These are phyloP conservation scores for Prunus davidiana DNA, from an alignment of 306 rosid genomes.

Conservation along the genomic window DNA sequence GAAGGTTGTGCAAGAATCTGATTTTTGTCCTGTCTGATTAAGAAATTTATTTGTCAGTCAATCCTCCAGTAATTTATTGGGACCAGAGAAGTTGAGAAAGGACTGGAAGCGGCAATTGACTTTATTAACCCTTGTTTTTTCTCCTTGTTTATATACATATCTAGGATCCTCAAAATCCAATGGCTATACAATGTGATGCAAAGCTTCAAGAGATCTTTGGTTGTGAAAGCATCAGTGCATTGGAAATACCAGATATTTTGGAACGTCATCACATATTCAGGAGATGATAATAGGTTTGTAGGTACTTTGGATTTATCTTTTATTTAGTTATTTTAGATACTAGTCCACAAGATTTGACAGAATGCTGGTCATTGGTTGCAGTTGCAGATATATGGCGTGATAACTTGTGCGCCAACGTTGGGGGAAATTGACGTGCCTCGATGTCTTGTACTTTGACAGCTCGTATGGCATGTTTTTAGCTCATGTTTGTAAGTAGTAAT, in stretches of 20 bases:
- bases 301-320: not conserved
- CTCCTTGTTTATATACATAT: conserved; percentile 19
- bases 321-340: not conserved
- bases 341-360: conserved; percentile 11
- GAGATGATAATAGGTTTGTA: conserved; percentile 47
- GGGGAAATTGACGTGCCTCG: conserved; percentile 25
- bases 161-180: conserved; percentile 75
- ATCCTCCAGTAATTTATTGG: not conserved
- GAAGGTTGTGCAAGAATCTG: not conserved
- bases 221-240: conserved; percentile 70
- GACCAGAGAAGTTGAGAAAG: not conserved
- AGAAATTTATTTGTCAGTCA: not conserved
- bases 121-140: conserved; percentile 4
- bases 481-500: conserved; percentile 27
- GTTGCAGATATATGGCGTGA: conserved; percentile 27
- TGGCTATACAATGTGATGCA: conserved; percentile 64
- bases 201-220: conserved; percentile 81
- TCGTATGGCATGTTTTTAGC: conserved; percentile 11
- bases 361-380: conserved; percentile 37
- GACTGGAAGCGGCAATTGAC: conserved; percentile 13
- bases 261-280: conserved; percentile 66
- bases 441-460: conserved; percentile 35
- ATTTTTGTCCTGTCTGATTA: not conserved
- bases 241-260: conserved; percentile 75
- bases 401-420: conserved; percentile 24